Evolutionary conservation across 1,284 basidiomycete species (phyloP).

Genomic region (Sporisorium iseilematis-ciliati): DNA sequence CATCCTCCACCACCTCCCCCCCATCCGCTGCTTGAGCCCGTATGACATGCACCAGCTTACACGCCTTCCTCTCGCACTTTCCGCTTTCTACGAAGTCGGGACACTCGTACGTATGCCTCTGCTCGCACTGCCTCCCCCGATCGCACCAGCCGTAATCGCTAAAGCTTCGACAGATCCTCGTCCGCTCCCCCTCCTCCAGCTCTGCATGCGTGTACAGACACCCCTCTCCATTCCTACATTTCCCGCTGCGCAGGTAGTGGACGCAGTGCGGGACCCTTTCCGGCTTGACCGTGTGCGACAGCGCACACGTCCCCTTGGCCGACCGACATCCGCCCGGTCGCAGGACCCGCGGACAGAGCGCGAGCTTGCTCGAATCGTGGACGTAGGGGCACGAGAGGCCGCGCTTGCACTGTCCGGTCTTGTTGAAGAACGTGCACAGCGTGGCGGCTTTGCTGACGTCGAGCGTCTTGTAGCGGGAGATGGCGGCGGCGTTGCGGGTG

Average conservation of each 20-base stretch:
- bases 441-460: conserved; percentile 30
- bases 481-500: conserved; percentile 25
- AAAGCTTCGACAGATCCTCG: conserved; percentile 58
- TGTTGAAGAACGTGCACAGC: conserved; percentile 62
- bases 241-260: conserved; percentile 53
- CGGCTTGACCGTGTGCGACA: conserved; percentile 55
- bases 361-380: conserved; percentile 62
- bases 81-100: conserved; percentile 64
- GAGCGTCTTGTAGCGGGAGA: conserved; percentile 10
- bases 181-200: conserved; percentile 17
- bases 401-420: conserved; percentile 64
- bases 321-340: conserved; percentile 57
- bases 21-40: conserved; percentile 27
- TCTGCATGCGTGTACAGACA: conserved; percentile 63
- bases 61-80: conserved; percentile 50
- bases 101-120: conserved; percentile 66
- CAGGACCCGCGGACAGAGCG: conserved; percentile 64
- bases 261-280: conserved; percentile 67
- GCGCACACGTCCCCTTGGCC: conserved; percentile 59
- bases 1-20: conserved; percentile 29
- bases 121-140: conserved; percentile 45
- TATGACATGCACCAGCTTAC: conserved; percentile 61
- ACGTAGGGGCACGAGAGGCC: conserved; percentile 64
- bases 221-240: conserved; percentile 60
- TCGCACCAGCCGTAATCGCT: conserved; percentile 66